A percentile compares a stretch with the other conserved stretches of the same genome.
These are phyloP conservation scores for Tylopilus orsonianus DNA, from an alignment of 1,284 basidiomycete genomes.

Conservation along the genomic window DNA sequence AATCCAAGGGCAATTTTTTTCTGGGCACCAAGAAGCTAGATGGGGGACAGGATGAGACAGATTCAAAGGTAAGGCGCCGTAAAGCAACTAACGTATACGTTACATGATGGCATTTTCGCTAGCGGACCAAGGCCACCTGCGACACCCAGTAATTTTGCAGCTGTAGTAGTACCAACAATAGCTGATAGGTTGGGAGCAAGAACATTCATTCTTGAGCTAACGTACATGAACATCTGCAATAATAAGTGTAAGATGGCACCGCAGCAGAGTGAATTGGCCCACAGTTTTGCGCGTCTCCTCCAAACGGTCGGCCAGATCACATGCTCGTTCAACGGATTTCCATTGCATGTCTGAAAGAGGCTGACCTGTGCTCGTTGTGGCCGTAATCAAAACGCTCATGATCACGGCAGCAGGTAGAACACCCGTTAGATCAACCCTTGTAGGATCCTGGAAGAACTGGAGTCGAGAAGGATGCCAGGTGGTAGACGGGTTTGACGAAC, in stretches of 20 bases:
- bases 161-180: conserved; percentile 97
- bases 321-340: conserved; percentile 81
- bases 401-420: conserved; percentile 90
- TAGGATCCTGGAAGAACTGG: conserved; percentile 60
- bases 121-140: conserved; percentile 91
- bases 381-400: conserved; percentile 95
- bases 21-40: conserved; percentile 88
- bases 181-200: conserved; percentile 97
- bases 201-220: conserved; percentile 97
- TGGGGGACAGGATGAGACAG: conserved; percentile 1
- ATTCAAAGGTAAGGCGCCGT: background rate
- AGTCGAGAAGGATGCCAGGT: background rate
- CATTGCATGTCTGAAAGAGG: conserved; percentile 73
- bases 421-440: conserved; percentile 77
- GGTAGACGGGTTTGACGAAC: conserved; percentile 36
- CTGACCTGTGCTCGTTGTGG: conserved; percentile 86
- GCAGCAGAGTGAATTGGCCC: conserved; percentile 14
- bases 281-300: conserved; percentile 88
- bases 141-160: conserved; percentile 96
- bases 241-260: conserved; percentile 9
- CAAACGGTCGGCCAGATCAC: conserved; percentile 83
- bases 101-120: conserved; percentile 94
- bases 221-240: conserved; percentile 91
- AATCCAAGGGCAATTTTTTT: conserved; percentile 88
- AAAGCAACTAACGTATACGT: conserved; percentile 75